Percentiles rank a stretch among this genome's conserved stretches.
Conservation (phyloP, 1,284 basidiomycete genomes). For the Irpex sp. region DNA sequence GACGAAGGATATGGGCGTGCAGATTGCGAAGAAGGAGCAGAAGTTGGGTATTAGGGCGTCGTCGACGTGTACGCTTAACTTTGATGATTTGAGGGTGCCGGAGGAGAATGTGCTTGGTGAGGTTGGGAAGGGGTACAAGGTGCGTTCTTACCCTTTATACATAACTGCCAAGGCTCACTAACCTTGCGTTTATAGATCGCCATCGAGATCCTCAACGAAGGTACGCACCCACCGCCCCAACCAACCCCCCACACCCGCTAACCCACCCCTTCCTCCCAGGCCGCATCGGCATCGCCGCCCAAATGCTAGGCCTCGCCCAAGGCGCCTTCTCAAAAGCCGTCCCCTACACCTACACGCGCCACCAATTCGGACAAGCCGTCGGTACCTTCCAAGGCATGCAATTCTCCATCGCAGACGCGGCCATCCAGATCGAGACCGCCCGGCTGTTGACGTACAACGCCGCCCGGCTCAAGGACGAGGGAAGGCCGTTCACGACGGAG, state of each 20-base stretch:
- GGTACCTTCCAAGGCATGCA: constrained; percentile 95
- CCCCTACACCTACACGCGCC: constrained; percentile 90
- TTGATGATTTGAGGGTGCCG: constrained; percentile 93
- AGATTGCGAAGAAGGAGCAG: constrained; percentile 98
- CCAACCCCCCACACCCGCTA: too few relatives aligned
- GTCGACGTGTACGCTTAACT: constrained; percentile 95
- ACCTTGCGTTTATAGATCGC: constrained; percentile 55
- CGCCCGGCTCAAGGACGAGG: constrained; percentile 90
- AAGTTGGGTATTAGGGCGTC: constrained; percentile 97
- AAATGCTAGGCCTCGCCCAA: constrained; percentile 96
- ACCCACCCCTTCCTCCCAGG: constrained; percentile 32
- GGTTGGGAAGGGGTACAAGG: constrained; percentile 94
- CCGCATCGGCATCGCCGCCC: constrained; percentile 95
- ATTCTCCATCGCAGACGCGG: constrained; percentile 90
- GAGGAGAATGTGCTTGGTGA: constrained; percentile 93
- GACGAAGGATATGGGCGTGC: constrained; percentile 94
- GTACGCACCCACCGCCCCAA: constrained; percentile 23
- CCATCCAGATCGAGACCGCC: constrained; percentile 90
- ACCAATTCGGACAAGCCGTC: constrained; percentile 92
- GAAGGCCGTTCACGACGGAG: constrained; percentile 84
- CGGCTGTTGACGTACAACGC: constrained; percentile 96
- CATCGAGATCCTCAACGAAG: constrained; percentile 98
- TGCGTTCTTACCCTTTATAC: constrained; percentile 20
- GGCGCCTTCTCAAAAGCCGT: constrained; percentile 94
- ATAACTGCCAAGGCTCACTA: not conserved